Percentiles rank a stretch among this genome's conserved stretches.
Evolutionary conservation across 768 basidiomycete genomes (phyloP).

Genomic region (Cystobasidium tubakii): DNA sequence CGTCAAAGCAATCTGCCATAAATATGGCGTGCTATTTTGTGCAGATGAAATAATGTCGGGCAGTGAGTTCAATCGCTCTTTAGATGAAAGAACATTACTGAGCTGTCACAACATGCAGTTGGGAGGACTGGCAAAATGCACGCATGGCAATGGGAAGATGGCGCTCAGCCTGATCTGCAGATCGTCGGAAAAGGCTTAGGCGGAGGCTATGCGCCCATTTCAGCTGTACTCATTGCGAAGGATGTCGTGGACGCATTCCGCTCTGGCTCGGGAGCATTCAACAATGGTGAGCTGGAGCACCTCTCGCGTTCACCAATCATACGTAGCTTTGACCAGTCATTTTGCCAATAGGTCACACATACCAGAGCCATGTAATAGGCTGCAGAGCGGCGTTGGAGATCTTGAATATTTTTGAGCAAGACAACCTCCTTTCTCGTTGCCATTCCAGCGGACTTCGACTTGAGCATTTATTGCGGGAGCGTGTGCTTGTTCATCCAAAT

Average conservation of each 20-base stretch:
- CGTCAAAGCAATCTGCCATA: slow-evolving; percentile 57
- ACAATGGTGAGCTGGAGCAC: slow-evolving; percentile 38
- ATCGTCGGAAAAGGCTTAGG: slow-evolving; percentile 84
- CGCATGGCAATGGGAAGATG: slow-evolving; percentile 74
- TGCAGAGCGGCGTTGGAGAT: slow-evolving; percentile 78
- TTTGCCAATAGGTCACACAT: slow-evolving; percentile 53
- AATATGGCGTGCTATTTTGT: slow-evolving; percentile 59
- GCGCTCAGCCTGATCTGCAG: slow-evolving; percentile 70
- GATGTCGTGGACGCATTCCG: slow-evolving; percentile 65
- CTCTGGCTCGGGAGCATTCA: slow-evolving; percentile 50
- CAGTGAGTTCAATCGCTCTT: slow-evolving; percentile 63
- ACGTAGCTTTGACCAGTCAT: too few species aligned
- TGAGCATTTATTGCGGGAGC: slow-evolving; percentile 55
- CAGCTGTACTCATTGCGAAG: slow-evolving; percentile 70
- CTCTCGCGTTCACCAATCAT: slow-evolving; percentile 56
- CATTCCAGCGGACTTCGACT: slow-evolving; percentile 61
- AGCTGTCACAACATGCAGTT: slow-evolving; percentile 1
- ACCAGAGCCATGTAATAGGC: slow-evolving; percentile 58
- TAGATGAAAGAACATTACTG: neutral
- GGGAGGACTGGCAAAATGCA: slow-evolving; percentile 80
- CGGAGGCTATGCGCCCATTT: slow-evolving; percentile 72
- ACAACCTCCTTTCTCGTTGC: slow-evolving; percentile 66
- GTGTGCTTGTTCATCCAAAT: slow-evolving; percentile 58
- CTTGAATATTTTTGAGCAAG: slow-evolving; percentile 63
- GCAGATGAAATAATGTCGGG: slow-evolving; percentile 86